Percentiles rank a stretch among this genome's conserved stretches.
phyloP scores from a whole-genome alignment of 2,329 filamentous ascomycete species.

The Corniculantispora saksenae region DNA sequence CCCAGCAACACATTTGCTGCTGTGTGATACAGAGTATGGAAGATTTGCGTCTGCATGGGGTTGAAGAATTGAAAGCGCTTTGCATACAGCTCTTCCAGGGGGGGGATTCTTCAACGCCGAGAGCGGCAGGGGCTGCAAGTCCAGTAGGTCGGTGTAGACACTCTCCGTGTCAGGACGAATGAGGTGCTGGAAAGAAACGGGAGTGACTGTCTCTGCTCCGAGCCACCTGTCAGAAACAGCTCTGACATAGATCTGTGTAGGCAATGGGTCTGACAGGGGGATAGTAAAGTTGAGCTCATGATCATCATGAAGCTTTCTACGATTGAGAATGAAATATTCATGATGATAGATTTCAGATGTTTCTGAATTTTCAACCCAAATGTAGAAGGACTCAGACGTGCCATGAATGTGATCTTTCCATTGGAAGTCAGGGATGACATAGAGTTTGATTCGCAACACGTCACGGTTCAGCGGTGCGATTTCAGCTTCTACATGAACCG shows the following conservation, averaged over 20 bases:
- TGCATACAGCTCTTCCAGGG: slow-evolving; percentile 84
- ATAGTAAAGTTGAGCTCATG: slow-evolving; percentile 98
- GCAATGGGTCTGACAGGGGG: slow-evolving; percentile 86
- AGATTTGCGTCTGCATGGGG: slow-evolving; percentile 98
- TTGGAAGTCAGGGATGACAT: slow-evolving; percentile 81
- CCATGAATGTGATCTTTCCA: slow-evolving; percentile 97
- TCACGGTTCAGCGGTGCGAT: slow-evolving; percentile 95
- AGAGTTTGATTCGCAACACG: slow-evolving; percentile 87
- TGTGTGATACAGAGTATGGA: slow-evolving; percentile 94
- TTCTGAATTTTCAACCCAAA: slow-evolving; percentile 98
- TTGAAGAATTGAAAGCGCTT: slow-evolving; percentile 96
- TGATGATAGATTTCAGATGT: slow-evolving; percentile 97
- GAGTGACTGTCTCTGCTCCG: slow-evolving; percentile 91
- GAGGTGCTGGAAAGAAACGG: slow-evolving; percentile 95
- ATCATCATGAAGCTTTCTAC: slow-evolving; percentile 89
- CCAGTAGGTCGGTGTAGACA: slow-evolving; percentile 90
- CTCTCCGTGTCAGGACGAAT: slow-evolving; percentile 97
- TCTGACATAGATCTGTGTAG: slow-evolving; percentile 93
- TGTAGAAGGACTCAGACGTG: slow-evolving; percentile 93
- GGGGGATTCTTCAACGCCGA: slow-evolving; percentile 83
- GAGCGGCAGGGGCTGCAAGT: slow-evolving; percentile 86
- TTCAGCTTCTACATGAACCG: slow-evolving; percentile 84
- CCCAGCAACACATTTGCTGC: slow-evolving; percentile 88
- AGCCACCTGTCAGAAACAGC: slow-evolving; percentile 95
- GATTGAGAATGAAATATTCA: slow-evolving; percentile 90